Evolutionary conservation across 2,329 filamentous ascomycete genomes (phyloP).

Genomic region (Neospermospora avenae): DNA sequence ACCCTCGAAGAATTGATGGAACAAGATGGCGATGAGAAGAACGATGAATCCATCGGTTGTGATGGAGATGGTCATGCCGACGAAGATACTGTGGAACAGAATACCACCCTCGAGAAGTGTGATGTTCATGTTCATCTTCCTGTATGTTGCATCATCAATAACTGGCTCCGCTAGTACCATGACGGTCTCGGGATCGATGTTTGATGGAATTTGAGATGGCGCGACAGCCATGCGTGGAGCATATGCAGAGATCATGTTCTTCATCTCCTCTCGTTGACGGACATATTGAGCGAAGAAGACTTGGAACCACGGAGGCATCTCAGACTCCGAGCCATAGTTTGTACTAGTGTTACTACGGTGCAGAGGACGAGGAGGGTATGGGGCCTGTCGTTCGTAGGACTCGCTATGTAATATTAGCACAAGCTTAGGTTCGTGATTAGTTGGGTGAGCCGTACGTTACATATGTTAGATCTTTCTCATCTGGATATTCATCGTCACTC

Average conservation of each 20-base stretch:
- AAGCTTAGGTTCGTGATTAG: not conserved
- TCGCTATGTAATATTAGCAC: not conserved
- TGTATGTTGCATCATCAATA: conserved; percentile 44
- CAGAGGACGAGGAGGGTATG: not conserved
- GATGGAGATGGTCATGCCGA: conserved; percentile 70
- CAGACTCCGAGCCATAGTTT: conserved; percentile 34
- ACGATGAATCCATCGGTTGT: conserved; percentile 62
- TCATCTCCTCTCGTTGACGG: conserved; percentile 56
- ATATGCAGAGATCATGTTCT: conserved; percentile 47
- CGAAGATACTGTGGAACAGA: conserved; percentile 74
- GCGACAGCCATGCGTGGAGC: conserved; percentile 21
- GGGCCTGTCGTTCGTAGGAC: not conserved
- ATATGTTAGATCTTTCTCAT: conserved; percentile 12
- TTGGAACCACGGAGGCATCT: conserved; percentile 61
- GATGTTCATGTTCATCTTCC: conserved; percentile 68
- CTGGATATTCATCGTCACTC: conserved; percentile 10
- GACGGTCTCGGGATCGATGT: not conserved
- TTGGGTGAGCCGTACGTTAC: conserved; percentile 1
- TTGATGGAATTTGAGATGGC: conserved; percentile 14
- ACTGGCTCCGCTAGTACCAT: conserved; percentile 18
- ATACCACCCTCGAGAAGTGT: conserved; percentile 74
- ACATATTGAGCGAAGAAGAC: conserved; percentile 63
- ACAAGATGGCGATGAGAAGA: conserved; percentile 65
- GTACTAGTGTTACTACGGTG: not conserved
- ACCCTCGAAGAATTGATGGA: conserved; percentile 59